These are phyloP conservation scores for Trichoderma atroviride DNA, from an alignment of 2,329 filamentous ascomycete genomes.

Conservation along the genomic window DNA sequence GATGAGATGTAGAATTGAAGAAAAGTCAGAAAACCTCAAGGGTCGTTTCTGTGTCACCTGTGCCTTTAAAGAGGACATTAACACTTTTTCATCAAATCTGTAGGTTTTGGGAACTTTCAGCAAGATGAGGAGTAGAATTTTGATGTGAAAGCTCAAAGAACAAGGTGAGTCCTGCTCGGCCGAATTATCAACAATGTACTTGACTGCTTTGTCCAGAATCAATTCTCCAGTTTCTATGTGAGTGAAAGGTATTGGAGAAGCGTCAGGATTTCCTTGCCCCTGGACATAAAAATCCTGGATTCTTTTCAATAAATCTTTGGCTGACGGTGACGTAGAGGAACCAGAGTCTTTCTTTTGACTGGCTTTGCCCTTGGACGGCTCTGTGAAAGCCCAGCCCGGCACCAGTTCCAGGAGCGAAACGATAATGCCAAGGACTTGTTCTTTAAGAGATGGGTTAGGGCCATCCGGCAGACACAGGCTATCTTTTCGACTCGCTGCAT, in stretches of 20 bases:
- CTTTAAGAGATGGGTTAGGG: slow-evolving; percentile 38
- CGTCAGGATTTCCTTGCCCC: slow-evolving; percentile 70
- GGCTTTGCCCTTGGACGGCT: slow-evolving; percentile 25
- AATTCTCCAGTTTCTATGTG: slow-evolving; percentile 60
- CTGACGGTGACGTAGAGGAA: slow-evolving; percentile 30
- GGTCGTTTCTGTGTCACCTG: slow-evolving; percentile 45
- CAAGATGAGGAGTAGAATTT: slow-evolving; percentile 61
- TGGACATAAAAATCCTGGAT: slow-evolving; percentile 69
- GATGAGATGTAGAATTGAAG: slow-evolving; percentile 60
- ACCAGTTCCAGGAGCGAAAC: slow-evolving; percentile 64
- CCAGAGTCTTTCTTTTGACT: slow-evolving; percentile 28
- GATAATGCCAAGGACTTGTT: slow-evolving; percentile 51
- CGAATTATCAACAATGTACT: slow-evolving; percentile 53
- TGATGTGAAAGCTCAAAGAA: slow-evolving; percentile 60
- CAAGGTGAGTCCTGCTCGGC: slow-evolving; percentile 44
- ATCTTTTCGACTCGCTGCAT: slow-evolving; percentile 47
- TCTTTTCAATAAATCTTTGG: slow-evolving; percentile 58
- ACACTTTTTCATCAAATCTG: slow-evolving; percentile 47
- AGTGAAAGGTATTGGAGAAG: slow-evolving; percentile 61
- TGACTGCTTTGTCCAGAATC: slow-evolving; percentile 62
- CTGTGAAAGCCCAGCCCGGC: slow-evolving; percentile 64
- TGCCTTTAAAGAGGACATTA: slow-evolving; percentile 56
- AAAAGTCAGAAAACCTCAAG: slow-evolving; percentile 58
- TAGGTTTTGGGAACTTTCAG: slow-evolving; percentile 53
- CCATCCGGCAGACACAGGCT: slow-evolving; percentile 38